A percentile compares a stretch with the other conserved stretches of the same genome.
Evolutionary conservation across 2,329 filamentous ascomycete species (phyloP).

Genomic region (Cercospora canescens): DNA sequence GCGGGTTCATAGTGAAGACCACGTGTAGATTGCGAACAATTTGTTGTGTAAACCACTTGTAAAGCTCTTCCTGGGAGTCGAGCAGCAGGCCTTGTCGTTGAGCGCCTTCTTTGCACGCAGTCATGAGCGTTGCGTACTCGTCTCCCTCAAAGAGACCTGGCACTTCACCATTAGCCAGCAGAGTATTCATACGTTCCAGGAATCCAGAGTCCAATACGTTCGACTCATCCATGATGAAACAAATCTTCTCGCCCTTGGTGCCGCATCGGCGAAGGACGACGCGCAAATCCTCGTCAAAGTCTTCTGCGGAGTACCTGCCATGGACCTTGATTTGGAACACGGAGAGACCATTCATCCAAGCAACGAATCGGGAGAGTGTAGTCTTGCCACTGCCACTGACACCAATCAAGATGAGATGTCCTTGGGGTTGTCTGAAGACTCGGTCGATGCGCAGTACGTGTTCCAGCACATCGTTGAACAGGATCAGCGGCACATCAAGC

Average conservation of each 20-base stretch:
- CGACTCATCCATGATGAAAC: slow-evolving; percentile 99
- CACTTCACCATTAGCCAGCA: slow-evolving; percentile 98
- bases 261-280: slow-evolving; percentile 91
- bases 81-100: slow-evolving; percentile 92
- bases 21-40: slow-evolving; percentile 99
- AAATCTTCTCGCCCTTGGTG: slow-evolving; percentile 98
- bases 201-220: slow-evolving; percentile 99
- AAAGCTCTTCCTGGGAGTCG: slow-evolving; percentile 98
- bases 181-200: slow-evolving; percentile 97
- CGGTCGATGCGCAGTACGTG: slow-evolving; percentile 97
- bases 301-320: slow-evolving; percentile 94
- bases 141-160: slow-evolving; percentile 99
- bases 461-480: slow-evolving; percentile 99
- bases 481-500: slow-evolving; percentile 93
- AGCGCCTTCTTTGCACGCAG: slow-evolving; percentile 95
- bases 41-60: slow-evolving; percentile 99
- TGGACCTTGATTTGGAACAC: slow-evolving; percentile 99
- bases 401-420: slow-evolving; percentile 96
- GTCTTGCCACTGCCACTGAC: slow-evolving; percentile 99
- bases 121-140: slow-evolving; percentile 97
- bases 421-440: slow-evolving; percentile 97
- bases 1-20: slow-evolving; percentile 99
- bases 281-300: slow-evolving; percentile 96
- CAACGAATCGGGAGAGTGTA: slow-evolving; percentile 94
- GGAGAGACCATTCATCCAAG: slow-evolving; percentile 99